Evolutionary conservation across 805 yeast genomes (phyloP), one percentile per base, ranked within the genome.

Genomic region (Candida pseudofarinosa): DNA sequence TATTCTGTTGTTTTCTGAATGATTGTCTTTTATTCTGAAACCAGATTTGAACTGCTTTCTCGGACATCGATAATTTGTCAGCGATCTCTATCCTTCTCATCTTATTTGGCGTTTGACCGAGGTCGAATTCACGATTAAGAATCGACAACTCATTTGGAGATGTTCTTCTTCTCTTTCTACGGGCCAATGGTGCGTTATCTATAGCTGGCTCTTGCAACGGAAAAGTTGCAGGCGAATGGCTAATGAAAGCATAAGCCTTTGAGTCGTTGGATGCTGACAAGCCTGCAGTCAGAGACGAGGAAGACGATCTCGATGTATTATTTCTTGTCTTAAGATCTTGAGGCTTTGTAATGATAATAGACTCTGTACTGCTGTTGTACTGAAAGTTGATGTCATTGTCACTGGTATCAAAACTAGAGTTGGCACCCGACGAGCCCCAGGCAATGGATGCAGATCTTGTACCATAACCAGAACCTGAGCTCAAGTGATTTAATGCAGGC

Each of bases 1-100:
- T 42, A 34, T 49, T 47, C 42, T 56, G 54, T 39, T 67, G 71
- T 53, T 82, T 79, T 55, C 89, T 77, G 49, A 84, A 65, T 31
- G 90, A 76, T 65, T 91, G 97, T 63, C 99, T 79, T 63, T 82
- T 86, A 65, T 93, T 93, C 67, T 93, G 99, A 68, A 93, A 93
- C 99, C 99, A 93, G 49, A 91, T 88, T 68, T 93, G 99, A 30
- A 93, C 96, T 1, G 97, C 96, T 62, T 90, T 88, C 63, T 90
- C 97, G n/a, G 91, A 80, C 98, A 93, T 93, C 52, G 81, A 82
- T 33, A 93, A 95, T 50, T 73, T 78, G 23, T 69, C 63, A 3
- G 98, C 96, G 50, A 93, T 86, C 50, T 83, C 85, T 35, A 79
- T 72, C 52, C 98, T 79, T 57, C 84, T 75, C 36, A 74, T 66